Conservation (phyloP, 768 basidiomycete species). For the Suillus plorans region DNA sequence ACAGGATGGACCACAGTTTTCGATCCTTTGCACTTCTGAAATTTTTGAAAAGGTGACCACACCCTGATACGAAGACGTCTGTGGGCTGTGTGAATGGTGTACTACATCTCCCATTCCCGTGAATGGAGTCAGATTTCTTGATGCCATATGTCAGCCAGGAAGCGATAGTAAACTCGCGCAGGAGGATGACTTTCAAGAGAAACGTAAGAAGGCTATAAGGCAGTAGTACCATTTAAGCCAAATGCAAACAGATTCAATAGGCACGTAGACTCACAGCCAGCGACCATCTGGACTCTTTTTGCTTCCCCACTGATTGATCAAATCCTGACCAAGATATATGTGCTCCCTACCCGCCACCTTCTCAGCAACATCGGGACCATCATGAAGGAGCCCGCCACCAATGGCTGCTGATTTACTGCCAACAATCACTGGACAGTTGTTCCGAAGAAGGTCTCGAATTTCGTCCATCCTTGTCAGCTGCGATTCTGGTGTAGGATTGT, state of each 20-base stretch:
- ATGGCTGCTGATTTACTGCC: not conserved
- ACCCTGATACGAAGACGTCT: not conserved
- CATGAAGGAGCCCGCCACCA: not conserved
- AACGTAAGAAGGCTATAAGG: not conserved
- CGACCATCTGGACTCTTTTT: not conserved
- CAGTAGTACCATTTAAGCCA: not conserved
- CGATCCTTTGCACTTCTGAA: not conserved
- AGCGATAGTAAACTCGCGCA: not conserved
- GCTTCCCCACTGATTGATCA: not conserved
- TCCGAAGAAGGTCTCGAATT: not conserved
- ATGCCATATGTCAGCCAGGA: not conserved
- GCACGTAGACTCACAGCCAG: not conserved
- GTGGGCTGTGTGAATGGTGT: not conserved
- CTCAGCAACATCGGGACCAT: not conserved
- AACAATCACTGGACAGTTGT: not conserved
- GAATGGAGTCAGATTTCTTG: not conserved
- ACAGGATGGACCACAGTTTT: not conserved
- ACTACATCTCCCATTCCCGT: not conserved
- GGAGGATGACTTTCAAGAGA: not conserved
- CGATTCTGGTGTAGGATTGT: not conserved
- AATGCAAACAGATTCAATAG: not conserved
- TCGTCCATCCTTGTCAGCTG: not conserved
- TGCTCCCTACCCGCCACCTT: not conserved
- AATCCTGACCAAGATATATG: not conserved
- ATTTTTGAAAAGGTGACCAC: not conserved